These are phyloP conservation scores for Skeletonema tropicum DNA, from an alignment of 108 stramenopile species.

Conservation along the genomic window DNA sequence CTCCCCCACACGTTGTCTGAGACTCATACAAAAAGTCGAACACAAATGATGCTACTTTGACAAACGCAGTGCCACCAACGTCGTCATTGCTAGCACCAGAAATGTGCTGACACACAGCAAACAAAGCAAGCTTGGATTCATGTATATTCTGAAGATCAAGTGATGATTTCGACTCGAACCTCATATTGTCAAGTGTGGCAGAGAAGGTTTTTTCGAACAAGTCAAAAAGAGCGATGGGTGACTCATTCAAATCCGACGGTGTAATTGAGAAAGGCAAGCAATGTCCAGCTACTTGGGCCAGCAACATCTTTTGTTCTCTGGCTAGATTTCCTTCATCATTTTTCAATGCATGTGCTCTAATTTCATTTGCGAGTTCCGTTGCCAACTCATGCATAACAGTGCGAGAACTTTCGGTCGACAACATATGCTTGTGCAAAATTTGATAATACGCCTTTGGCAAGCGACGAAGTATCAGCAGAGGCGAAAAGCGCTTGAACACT, in stretches of 20 bases:
- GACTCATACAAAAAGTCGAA: constrained; percentile 9
- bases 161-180: not conserved
- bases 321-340: constrained; percentile 24
- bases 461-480: constrained; percentile 38
- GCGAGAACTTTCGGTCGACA: not conserved
- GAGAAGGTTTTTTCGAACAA: constrained; percentile 23
- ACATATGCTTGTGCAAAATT: constrained; percentile 11
- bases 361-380: constrained; percentile 5
- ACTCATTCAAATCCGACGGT: constrained; percentile 9
- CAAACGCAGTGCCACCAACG: constrained; percentile 11
- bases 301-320: constrained; percentile 27
- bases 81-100: constrained; percentile 29
- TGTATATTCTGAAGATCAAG: not conserved
- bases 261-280: constrained; percentile 23
- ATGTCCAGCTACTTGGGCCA: constrained; percentile 40
- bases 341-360: constrained; percentile 9
- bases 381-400: constrained; percentile 8
- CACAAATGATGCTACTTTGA: constrained; percentile 27
- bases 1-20: not conserved
- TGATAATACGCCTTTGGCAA: constrained; percentile 31
- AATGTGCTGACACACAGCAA: constrained; percentile 36
- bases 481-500: constrained; percentile 26
- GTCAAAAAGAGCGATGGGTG: constrained; percentile 19
- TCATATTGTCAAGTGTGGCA: constrained; percentile 3
- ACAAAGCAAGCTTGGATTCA: constrained; percentile 34